Conservation (phyloP, 2,329 filamentous ascomycete species). For the Myriangium duriaei region DNA sequence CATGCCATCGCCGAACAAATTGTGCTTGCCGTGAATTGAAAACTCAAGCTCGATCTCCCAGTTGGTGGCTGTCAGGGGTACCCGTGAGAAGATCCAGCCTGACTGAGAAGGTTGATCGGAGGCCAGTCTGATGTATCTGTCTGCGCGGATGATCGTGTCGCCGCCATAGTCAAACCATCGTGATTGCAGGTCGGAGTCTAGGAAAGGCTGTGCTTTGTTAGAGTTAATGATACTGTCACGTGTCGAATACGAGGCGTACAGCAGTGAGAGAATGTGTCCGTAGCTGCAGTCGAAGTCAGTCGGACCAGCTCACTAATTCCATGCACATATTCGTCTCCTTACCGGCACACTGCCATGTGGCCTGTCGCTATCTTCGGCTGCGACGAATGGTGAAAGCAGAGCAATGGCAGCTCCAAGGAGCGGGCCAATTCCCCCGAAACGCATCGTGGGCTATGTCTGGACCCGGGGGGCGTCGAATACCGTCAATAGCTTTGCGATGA, state of each 20-base stretch:
- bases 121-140: slow-evolving; percentile 80
- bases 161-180: slow-evolving; percentile 99
- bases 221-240: not conserved
- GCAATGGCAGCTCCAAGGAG: slow-evolving; percentile 18
- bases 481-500: too few species aligned
- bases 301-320: too few species aligned
- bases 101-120: slow-evolving; percentile 81
- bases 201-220: slow-evolving; percentile 71
- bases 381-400: slow-evolving; percentile 13
- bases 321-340: too few species aligned
- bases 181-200: slow-evolving; percentile 96
- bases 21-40: slow-evolving; percentile 77
- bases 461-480: not conserved
- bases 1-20: slow-evolving; percentile 90
- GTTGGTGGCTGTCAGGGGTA: slow-evolving; percentile 92
- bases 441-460: slow-evolving; percentile 2
- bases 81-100: slow-evolving; percentile 87
- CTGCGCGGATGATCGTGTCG: slow-evolving; percentile 70
- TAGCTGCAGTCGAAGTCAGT: slow-evolving; percentile 13
- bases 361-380: slow-evolving; percentile 15
- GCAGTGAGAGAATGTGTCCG: slow-evolving; percentile 23
- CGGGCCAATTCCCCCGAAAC: slow-evolving; percentile 7
- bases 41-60: slow-evolving; percentile 98
- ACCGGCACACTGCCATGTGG: slow-evolving; percentile 22
- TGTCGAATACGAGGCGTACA: slow-evolving; percentile 13